Percentiles rank a stretch among this genome's conserved stretches.
Evolutionary conservation across 805 yeast species (phyloP).

Genomic region (Cyberlindnera maclurae): DNA sequence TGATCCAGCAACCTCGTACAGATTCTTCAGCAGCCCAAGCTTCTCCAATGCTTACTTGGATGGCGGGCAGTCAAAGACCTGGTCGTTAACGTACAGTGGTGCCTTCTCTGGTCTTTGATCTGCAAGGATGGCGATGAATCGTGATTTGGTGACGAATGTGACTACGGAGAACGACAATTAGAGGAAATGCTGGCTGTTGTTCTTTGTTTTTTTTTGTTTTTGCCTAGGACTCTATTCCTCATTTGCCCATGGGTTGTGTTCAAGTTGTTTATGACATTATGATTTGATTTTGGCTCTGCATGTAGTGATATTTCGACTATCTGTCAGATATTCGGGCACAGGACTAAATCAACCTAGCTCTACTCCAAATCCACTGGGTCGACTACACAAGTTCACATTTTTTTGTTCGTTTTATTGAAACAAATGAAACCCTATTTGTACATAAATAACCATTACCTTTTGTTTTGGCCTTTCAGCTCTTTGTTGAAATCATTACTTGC

Average conservation of each 20-base stretch:
- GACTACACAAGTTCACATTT: constrained; percentile 8
- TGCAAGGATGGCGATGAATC: neutral
- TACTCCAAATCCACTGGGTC: neutral
- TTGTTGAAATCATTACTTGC: constrained; percentile 2
- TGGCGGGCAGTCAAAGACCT: constrained; percentile 78
- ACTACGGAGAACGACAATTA: no score
- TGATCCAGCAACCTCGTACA: constrained; percentile 59
- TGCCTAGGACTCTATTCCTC: no score
- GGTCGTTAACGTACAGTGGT: constrained; percentile 78
- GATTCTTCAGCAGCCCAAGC: constrained; percentile 47
- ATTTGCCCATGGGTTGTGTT: no score
- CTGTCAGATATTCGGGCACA: no score
- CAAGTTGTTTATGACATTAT: no score
- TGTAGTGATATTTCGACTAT: no score
- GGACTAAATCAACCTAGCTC: no score
- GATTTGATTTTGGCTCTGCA: no score
- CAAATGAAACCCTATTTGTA: constrained; percentile 17
- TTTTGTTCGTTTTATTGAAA: constrained; percentile 14
- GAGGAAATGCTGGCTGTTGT: no score
- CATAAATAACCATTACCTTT: constrained; percentile 18
- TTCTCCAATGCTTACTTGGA: constrained; percentile 60
- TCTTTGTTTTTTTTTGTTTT: no score
- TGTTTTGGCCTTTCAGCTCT: constrained; percentile 2
- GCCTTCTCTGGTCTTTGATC: constrained; percentile 18
- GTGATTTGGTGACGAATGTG: no score